Percentiles rank a stretch among this genome's conserved stretches.
Evolutionary conservation across 164 flowering plant species (phyloP).

Genomic region (Aristolochia fimbriata): DNA sequence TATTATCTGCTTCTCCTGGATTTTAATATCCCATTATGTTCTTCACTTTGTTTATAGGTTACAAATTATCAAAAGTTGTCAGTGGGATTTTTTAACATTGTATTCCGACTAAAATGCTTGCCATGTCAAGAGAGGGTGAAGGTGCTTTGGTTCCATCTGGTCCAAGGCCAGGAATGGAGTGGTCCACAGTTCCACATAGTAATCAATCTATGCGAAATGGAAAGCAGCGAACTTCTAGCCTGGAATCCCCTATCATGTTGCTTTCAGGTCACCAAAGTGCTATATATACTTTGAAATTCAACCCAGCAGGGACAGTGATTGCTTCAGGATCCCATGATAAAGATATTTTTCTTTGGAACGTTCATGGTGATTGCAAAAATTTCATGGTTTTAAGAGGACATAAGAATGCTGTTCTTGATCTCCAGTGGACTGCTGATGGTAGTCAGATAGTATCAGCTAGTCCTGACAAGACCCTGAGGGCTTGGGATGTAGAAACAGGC

Average conservation of each 20-base stretch:
- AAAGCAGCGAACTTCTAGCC: slow-evolving; percentile 69
- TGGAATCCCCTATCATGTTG: slow-evolving; percentile 92
- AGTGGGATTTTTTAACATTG: too few species aligned
- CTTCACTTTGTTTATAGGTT: too few species aligned
- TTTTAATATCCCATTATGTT: too few species aligned
- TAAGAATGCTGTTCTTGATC: slow-evolving; percentile 90
- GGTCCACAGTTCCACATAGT: slow-evolving; percentile 50
- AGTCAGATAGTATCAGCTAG: slow-evolving; percentile 89
- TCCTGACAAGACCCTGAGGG: slow-evolving; percentile 89
- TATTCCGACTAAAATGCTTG: slow-evolving; percentile 30
- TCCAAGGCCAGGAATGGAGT: slow-evolving; percentile 67
- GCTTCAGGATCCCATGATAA: slow-evolving; percentile 96
- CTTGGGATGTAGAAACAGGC: slow-evolving; percentile 98
- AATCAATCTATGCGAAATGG: slow-evolving; percentile 55
- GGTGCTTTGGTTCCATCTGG: slow-evolving; percentile 54
- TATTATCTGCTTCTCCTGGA: too few species aligned
- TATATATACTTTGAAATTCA: slow-evolving; percentile 88
- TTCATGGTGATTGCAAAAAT: slow-evolving; percentile 93
- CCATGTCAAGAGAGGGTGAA: slow-evolving; percentile 38
- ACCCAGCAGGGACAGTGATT: slow-evolving; percentile 77
- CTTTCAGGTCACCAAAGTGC: slow-evolving; percentile 89
- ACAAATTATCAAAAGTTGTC: too few species aligned
- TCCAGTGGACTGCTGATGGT: slow-evolving; percentile 98
- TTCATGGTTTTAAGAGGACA: slow-evolving; percentile 92
- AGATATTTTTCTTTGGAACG: slow-evolving; percentile 91